These are phyloP conservation scores for Letharia columbiana DNA, from an alignment of 495 filamentous ascomycete species.

Conservation along the genomic window DNA sequence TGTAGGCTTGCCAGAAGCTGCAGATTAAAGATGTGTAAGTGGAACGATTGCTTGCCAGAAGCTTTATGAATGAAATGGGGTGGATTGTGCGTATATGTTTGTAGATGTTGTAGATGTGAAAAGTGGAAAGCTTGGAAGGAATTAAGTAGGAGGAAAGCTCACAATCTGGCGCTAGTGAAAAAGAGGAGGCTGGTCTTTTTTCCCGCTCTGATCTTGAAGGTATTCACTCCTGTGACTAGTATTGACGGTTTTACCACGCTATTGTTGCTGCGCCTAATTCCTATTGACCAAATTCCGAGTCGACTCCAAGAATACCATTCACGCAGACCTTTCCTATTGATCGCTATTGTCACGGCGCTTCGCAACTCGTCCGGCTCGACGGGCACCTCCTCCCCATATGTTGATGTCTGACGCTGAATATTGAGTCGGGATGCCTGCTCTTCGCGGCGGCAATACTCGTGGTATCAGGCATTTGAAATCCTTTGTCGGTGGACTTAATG, in stretches of 20 bases:
- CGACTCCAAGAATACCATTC: not conserved
- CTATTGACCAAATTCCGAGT: not conserved
- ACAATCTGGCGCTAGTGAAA: conserved; percentile 9
- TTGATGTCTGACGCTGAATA: not conserved
- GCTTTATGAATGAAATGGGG: conserved; percentile 9
- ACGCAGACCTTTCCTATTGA: not conserved
- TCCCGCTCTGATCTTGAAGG: not conserved
- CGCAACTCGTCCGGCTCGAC: not conserved
- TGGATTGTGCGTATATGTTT: not conserved
- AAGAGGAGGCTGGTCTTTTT: conserved; percentile 7
- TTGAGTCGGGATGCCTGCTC: conserved; percentile 11
- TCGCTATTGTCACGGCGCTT: conserved; percentile 3
- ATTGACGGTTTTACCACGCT: not conserved
- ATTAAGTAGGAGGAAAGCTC: not conserved
- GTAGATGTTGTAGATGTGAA: conserved; percentile 1
- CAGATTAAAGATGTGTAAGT: conserved; percentile 6
- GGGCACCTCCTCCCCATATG: not conserved
- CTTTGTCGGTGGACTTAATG: not conserved
- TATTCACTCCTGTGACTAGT: conserved; percentile 10
- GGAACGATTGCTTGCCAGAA: conserved; percentile 14
- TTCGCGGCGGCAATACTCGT: conserved; percentile 12
- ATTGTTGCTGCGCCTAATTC: not conserved
- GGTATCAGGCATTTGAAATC: conserved; percentile 18
- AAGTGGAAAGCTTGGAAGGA: not conserved
- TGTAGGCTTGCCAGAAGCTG: conserved; percentile 15